Percentiles rank a stretch among this genome's conserved stretches.
These are phyloP conservation scores for Alternaria arbusti DNA, from an alignment of 2,329 filamentous ascomycete genomes.

Conservation along the genomic window DNA sequence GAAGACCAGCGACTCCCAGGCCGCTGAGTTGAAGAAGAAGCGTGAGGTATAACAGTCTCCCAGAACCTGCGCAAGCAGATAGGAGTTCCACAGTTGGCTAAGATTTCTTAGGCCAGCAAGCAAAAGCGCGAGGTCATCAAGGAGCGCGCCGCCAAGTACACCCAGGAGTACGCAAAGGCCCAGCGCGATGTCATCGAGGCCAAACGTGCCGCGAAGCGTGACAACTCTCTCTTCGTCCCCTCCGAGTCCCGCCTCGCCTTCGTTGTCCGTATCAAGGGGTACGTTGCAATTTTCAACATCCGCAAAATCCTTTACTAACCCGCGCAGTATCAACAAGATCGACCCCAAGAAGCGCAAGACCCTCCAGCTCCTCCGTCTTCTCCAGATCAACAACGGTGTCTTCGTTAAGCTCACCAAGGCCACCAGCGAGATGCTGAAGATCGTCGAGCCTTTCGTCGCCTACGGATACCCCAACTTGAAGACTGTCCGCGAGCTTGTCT, in stretches of 20 bases:
- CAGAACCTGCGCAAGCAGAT: constrained; percentile 44
- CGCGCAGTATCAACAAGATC: constrained; percentile 98
- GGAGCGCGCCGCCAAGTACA: constrained; percentile 99
- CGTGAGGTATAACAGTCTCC: constrained; percentile 78
- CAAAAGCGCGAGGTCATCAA: constrained; percentile 98
- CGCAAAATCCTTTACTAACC: constrained; percentile 8
- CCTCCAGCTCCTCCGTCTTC: constrained; percentile 97
- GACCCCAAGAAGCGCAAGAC: constrained; percentile 99
- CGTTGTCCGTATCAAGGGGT: constrained; percentile 98
- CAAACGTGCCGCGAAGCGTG: constrained; percentile 83
- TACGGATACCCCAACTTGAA: constrained; percentile 99
- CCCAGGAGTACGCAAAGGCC: constrained; percentile 97
- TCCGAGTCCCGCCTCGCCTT: constrained; percentile 98
- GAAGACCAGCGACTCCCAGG: constrained; percentile 92
- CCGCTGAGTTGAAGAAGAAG: constrained; percentile 81
- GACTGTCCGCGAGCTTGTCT: constrained; percentile 98
- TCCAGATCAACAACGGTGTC: constrained; percentile 99
- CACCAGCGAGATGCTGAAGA: constrained; percentile 92
- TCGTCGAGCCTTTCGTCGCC: constrained; percentile 98
- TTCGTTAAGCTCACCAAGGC: constrained; percentile 99
- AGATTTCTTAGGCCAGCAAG: constrained; percentile 83
- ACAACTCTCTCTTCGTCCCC: constrained; percentile 92
- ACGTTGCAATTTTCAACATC: constrained; percentile 40
- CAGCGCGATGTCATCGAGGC: constrained; percentile 98
- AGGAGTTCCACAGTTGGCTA: constrained; percentile 49